Base-by-base conservation (phyloP, 78 protist genomes). In the Acrasis kona region DNA sequence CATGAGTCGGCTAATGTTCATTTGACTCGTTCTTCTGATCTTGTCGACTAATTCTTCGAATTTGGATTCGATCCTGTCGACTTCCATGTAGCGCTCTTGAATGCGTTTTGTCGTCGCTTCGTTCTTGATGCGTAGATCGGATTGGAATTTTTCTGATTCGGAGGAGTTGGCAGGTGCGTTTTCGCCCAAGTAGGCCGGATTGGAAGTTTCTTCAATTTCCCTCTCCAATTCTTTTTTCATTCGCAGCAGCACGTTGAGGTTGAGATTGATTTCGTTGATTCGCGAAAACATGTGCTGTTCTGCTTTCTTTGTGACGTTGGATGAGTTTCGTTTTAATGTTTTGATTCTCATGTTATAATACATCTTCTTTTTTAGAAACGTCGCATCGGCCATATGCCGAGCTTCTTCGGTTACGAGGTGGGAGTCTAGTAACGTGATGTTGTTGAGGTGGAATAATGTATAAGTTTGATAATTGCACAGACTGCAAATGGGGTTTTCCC, bases 341-440 rank as follows among this genome's bases (percentile, higher is more conserved):
- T 87, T 83, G 81, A 87, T 84, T 29, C 92, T 74, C 92, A 87
- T 87, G 71, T 80, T 83, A 80, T 87, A 87, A 39, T 87, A 67
- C 83, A 83, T 83, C 57, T 72, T 74, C 79, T 83, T 83, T 65
- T 79, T 78, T 73, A 72, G 61, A 76, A 67, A 87, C 5, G 87
- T 83, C 2, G 88, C 76, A 57, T 83, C 85, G 0, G 92, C 92
- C 19, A 80, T 41, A 10, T n/a, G 70, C 4, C 80, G 73, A 1
- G 41, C 31, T 36, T 83, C 91, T 2, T 73, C 84, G 0, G 83
- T 34, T 41, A 87, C 28, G 2, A 34, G 5, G 2, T 27, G 0
- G 7, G 37, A 0, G 65, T 83, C 86, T 37, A 83, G 38, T 50
- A 6, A 2, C 5, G 0, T 1, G 19, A 88, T 72, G 79, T 30